Evolutionary conservation across 192 early-diverging fungal species (phyloP), one percentile per base, ranked within the genome.

Genomic region (Paraglomus brasilianum): DNA sequence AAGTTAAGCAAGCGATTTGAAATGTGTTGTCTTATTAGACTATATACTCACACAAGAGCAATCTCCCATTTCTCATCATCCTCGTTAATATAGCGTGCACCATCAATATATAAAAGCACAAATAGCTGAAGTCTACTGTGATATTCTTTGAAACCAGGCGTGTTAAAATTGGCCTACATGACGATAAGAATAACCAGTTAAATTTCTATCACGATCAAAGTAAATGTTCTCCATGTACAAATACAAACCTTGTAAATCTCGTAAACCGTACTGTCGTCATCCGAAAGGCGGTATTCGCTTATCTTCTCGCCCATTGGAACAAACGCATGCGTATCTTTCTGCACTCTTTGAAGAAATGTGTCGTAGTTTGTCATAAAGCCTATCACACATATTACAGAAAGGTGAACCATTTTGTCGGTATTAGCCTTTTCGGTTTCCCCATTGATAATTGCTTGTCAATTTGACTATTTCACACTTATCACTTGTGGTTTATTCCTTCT

Each of bases 61-160:
- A 89, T 77, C 44, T 90, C 85, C 96, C 96, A 98, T 59, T 84
- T 82, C 39, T 88, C 86, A 57, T 98, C 96, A 24, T 83, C 77
- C 13, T 85, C 87, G 50, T 96, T 90, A 62, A 98, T 89, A 49
- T 87, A 93, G 51, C 87, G 88, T 19, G 91, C 90, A 11, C 94
- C 96, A 70, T 98, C 96, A 43, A 98, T 93, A 59, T 86, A 95
- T 47, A 91, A 89, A 44, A 95, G 79, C 10, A 90, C 71, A 73
- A 98, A 88, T 38, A 86, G 72, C 63, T 94, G 94, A 68, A 96
- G 74, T 40, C 91, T 78, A 51, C 76, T 81, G 74, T 98, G 92
- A 72, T 89, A 95, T 43, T 86, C 86, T 59, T 83, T 72, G 65
- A 93, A 93, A 45, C 82, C 77, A 1, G 79, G 83, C 13, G 82